Conservation (phyloP, 768 basidiomycete genomes). For the Tricholomella constricta region DNA sequence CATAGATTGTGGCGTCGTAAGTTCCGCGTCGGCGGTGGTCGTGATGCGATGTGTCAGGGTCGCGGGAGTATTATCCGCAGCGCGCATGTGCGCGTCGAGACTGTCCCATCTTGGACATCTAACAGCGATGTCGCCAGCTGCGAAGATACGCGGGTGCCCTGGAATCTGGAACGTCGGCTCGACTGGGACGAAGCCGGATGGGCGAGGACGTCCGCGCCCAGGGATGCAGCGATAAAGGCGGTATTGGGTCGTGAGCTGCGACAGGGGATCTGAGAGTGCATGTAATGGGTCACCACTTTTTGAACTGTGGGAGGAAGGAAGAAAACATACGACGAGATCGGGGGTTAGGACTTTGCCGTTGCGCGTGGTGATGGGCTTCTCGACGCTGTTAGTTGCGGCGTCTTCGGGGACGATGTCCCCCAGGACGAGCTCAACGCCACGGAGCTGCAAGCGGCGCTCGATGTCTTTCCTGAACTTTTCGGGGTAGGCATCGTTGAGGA, state of each 20-base stretch:
- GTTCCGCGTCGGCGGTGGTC: too few species aligned
- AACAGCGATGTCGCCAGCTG: constrained; percentile 66
- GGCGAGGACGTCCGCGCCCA: constrained; percentile 39
- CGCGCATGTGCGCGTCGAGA: too few species aligned
- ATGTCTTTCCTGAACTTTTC: constrained; percentile 51
- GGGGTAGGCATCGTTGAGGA: constrained; percentile 61
- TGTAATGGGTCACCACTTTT: too few species aligned
- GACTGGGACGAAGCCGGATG: constrained; percentile 49
- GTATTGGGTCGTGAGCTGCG: constrained; percentile 54
- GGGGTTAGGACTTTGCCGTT: constrained; percentile 50
- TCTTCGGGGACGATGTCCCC: constrained; percentile 50
- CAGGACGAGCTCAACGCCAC: constrained; percentile 53
- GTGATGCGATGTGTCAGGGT: too few species aligned
- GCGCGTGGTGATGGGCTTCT: constrained; percentile 46
- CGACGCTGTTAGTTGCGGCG: constrained; percentile 35
- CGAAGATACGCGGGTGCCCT: constrained; percentile 57
- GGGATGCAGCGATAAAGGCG: constrained; percentile 44
- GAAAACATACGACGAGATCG: constrained; percentile 56
- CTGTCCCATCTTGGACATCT: too few species aligned
- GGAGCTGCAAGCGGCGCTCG: constrained; percentile 39
- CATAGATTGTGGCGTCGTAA: too few species aligned
- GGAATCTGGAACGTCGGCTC: constrained; percentile 57
- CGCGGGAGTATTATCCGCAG: too few species aligned
- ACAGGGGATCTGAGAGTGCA: constrained; percentile 40
- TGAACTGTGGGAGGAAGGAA: background rate